phyloP scores from a whole-genome alignment of 768 basidiomycete species.

The Suillus tomentosus region DNA sequence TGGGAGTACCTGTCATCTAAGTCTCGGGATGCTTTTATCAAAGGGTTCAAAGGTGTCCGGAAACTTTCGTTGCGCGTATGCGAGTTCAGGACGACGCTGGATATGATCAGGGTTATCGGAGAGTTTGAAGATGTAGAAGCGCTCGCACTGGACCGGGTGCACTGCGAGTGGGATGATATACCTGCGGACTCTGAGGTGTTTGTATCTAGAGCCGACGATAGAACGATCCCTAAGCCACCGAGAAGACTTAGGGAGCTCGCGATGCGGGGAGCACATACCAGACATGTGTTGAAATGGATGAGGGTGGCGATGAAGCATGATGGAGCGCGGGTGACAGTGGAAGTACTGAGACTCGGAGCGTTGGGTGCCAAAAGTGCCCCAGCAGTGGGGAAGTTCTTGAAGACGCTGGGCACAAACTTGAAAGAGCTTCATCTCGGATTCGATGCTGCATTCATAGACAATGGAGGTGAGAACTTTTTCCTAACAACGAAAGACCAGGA shows the following conservation, averaged over 20 bases:
- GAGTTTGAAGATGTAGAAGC: constrained; percentile 29
- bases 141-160: constrained; percentile 33
- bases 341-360: constrained; percentile 29
- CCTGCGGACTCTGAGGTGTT: not conserved
- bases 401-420: constrained; percentile 22
- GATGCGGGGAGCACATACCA: constrained; percentile 25
- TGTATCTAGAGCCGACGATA: constrained; percentile 9
- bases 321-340: not conserved
- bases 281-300: constrained; percentile 33
- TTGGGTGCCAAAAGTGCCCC: constrained; percentile 29
- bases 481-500: not conserved
- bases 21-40: constrained; percentile 28
- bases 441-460: constrained; percentile 30
- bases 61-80: constrained; percentile 28
- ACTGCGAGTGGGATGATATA: constrained; percentile 17
- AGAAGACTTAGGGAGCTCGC: constrained; percentile 28
- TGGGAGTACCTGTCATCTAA: constrained; percentile 35
- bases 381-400: constrained; percentile 29
- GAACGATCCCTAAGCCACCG: constrained; percentile 20
- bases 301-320: constrained; percentile 21
- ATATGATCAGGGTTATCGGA: constrained; percentile 31
- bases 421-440: constrained; percentile 32
- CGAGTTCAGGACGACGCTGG: constrained; percentile 26
- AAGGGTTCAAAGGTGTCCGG: constrained; percentile 24
- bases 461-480: constrained; percentile 27